Evolutionary conservation across 192 early-diverging fungal genomes (phyloP), one percentile per base, ranked within the genome.

Genomic region (Coemansia sp.): DNA sequence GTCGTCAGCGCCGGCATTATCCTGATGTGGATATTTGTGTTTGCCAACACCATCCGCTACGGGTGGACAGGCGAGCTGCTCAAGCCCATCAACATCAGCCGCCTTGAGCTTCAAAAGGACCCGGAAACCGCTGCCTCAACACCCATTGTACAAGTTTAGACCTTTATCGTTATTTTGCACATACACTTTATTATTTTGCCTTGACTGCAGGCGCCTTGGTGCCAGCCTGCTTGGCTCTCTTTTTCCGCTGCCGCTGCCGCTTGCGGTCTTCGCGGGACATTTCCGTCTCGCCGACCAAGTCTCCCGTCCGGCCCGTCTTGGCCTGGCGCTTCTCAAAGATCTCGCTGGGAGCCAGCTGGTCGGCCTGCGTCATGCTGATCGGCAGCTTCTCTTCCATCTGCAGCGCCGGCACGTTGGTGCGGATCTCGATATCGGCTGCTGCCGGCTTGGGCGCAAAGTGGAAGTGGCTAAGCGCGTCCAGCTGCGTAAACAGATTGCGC

Each of bases 311-410:
- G 11, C 69, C 75, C 10, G 68, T 44, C 23, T 44, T 43, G 26
- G 45, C 50, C 56, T 84, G 77, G 60, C 84, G 86, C 73, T 91
- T 86, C 32, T 87, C 89, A 67, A 87, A 96, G 1, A 96, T 82
- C 76, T 98, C 96, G 62, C 92, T 83, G 14, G 96, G 93, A 6
- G 93, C 91, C 31, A 90, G 81, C 37, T 93, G 80, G 6, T 84
- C 82, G 5, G 90, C 88, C 59, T 89, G 84, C 15, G 89, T 87
- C 18, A 94, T 90, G 62, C 84, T 76, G 34, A 91, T 81, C 14
- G 96, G 96, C 52, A 90, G 90, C 23, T 95, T 88, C 70, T 98
- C 96, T 72, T 98, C 96, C 89, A 97, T 91, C 48, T 83, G 78
- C 48, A 98, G 82, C 2, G 96, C 88, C 3, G 96, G 86, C 26